Evolutionary conservation across 176 grass and related monocot species (phyloP), one percentile per base, ranked within the genome.

Genomic region (Hsuehochloa calcarea): DNA sequence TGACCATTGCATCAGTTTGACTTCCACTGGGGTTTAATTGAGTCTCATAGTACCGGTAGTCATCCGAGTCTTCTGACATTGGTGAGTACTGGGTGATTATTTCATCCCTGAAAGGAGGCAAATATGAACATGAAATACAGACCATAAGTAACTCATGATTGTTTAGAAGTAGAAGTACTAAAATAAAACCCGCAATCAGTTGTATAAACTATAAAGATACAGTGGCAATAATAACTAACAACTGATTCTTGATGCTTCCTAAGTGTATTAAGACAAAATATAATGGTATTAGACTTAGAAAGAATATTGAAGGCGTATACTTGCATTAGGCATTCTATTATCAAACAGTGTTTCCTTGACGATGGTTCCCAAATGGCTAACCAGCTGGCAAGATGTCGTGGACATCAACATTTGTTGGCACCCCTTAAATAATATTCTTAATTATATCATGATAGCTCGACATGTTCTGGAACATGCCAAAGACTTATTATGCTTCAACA

Each of bases 61-160:
- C 96, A 60, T 96, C 91, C 1, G 89, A 99, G 74, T 99, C 96
- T 90, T 99, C 96, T 4, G 96, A 96, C 96, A 99, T 96, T 19
- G 96, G 96, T 68, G 93, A 96, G 84, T 94, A 96, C 63, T 96
- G 96, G 25, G 65, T 90, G 51, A 89, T 80, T 80, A 98, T 89
- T 82, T 96, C 96, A 55, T 99, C 93, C 85, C 96, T 98, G 88
- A 69, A 93, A 90, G 59, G 39, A 73, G 47, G 26, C 11, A 82
- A 78, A 72, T 35, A 68, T 11, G 10, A 82, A 19, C 23, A 77
- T 46, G 63, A 19, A 78, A 74, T 60, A 43, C 23, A 45, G 10
- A 72, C 16, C 38, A 31, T 38, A 65, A 59, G 67, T 50, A 17
- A 70, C 22, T 22, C 59, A 39, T 70, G 29, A 67, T 38, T 64